Conservation (phyloP, 169 alveolate genomes). For the Theileria equi region DNA sequence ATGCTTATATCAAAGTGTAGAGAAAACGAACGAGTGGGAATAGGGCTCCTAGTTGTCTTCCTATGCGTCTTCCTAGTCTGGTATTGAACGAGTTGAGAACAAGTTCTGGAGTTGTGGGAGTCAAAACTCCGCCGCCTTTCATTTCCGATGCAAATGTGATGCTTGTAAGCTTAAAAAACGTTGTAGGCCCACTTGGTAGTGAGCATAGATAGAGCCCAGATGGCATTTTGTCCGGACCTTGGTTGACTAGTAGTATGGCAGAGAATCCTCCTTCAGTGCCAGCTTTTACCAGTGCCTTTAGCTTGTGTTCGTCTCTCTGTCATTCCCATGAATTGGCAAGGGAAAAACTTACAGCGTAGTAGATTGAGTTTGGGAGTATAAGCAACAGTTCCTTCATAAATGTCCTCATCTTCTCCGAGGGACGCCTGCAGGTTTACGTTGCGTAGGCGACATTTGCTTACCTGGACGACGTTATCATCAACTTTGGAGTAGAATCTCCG, state of each 20-base stretch:
- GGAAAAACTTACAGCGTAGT: conserved; percentile 42
- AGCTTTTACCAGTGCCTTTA: conserved; percentile 30
- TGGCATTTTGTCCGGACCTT: conserved; percentile 57
- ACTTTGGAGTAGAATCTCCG: conserved; percentile 50
- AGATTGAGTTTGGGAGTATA: conserved; percentile 35
- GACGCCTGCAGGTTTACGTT: conserved; percentile 21
- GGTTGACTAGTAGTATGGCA: conserved; percentile 53
- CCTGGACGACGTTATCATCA: conserved; percentile 51
- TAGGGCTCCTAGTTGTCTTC: conserved; percentile 93
- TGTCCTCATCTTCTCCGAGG: conserved; percentile 62
- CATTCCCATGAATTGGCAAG: neutral
- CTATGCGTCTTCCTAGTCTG: conserved; percentile 95
- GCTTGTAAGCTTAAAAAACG: conserved; percentile 52
- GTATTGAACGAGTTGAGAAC: conserved; percentile 94
- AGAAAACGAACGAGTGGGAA: conserved; percentile 83
- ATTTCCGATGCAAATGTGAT: conserved; percentile 56
- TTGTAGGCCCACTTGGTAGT: conserved; percentile 65
- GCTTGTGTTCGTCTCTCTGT: conserved; percentile 56
- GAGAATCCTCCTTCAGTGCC: conserved; percentile 41
- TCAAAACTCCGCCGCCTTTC: conserved; percentile 54
- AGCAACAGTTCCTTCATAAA: conserved; percentile 59
- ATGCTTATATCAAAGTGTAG: neutral
- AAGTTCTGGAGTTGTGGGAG: conserved; percentile 93
- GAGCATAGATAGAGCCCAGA: conserved; percentile 54
- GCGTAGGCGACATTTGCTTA: neutral